Conservation (phyloP, 495 filamentous ascomycete genomes). For the Parathielavia appendiculata region DNA sequence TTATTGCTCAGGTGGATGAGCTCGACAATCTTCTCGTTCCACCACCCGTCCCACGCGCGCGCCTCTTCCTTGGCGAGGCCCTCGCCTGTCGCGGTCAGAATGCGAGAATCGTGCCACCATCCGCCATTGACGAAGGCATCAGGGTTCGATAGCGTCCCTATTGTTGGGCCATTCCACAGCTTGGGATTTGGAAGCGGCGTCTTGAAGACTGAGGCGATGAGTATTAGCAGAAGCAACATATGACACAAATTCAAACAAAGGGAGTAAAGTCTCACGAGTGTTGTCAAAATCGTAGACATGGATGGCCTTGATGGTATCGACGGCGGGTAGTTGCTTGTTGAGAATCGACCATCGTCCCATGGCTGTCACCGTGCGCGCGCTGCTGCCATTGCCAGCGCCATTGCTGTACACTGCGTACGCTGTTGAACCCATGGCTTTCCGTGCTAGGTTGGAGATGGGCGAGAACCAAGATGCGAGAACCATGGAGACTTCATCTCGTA, state of each 20-base stretch:
- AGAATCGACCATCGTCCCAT: slow-evolving; percentile 77
- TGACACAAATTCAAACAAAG: not conserved
- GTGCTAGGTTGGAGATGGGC: slow-evolving; percentile 18
- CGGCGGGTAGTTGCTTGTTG: slow-evolving; percentile 64
- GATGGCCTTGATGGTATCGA: slow-evolving; percentile 66
- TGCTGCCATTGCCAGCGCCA: slow-evolving; percentile 23
- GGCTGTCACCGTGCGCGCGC: slow-evolving; percentile 59
- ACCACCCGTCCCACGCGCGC: slow-evolving; percentile 87
- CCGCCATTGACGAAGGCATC: slow-evolving; percentile 79
- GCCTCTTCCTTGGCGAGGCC: slow-evolving; percentile 78
- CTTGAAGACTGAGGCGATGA: slow-evolving; percentile 62
- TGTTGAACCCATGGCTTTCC: slow-evolving; percentile 27
- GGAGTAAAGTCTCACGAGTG: slow-evolving; percentile 58
- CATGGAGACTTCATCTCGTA: slow-evolving; percentile 20
- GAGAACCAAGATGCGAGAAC: slow-evolving; percentile 17
- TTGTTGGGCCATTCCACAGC: slow-evolving; percentile 73
- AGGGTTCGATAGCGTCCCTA: slow-evolving; percentile 67
- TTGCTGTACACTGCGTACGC: slow-evolving; percentile 26
- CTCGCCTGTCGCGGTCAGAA: slow-evolving; percentile 81
- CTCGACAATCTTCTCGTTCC: slow-evolving; percentile 90
- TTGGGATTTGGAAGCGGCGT: slow-evolving; percentile 85
- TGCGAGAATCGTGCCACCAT: slow-evolving; percentile 93
- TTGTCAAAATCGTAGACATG: slow-evolving; percentile 99
- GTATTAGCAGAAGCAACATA: slow-evolving; percentile 10
- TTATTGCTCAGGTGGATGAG: slow-evolving; percentile 76